Base-by-base conservation (phyloP, 192 early-diverging fungal species). In the Gamsiella multidivaricata region DNA sequence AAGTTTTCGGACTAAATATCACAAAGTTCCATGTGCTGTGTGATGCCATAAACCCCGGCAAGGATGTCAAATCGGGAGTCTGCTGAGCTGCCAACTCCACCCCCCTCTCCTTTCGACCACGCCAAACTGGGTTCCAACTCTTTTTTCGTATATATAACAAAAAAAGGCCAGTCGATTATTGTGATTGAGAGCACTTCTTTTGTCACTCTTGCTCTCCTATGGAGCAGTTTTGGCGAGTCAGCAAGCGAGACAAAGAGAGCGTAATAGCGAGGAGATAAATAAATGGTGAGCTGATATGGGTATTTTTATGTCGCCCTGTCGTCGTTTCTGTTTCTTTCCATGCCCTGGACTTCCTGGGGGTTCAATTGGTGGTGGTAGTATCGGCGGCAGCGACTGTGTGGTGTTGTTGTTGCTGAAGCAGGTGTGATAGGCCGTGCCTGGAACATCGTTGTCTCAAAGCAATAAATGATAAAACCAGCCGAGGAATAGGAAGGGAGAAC, bases 151-250 rank as follows among this genome's bases (percentile, higher is more conserved):
- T 18, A n/a, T n/a, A 18, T 5, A 18, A 9, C 9, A 46, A 36
- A 36, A 36, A 33, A n/a, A 33, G 54, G 43, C 55, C 55, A 37
- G 53, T 56, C 36, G 34, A 39, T 54, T 53, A 46, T 56, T 41
- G 17, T 47, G 55, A 58, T 60, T 69, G 67, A 69, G 67, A 69
- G 69, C 69, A 45, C n/a, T 45, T 70, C 23, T 52, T 52, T 54
- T 37, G 42, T 39, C 55, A 10, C 45, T 43, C 26, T 67, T 23
- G 12, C 28, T 22, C 29, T 20, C 23, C 32, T 47, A 32, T 50
- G 66, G 49, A 58, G 43, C 32, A 15, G 5, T 29, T 46, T 46
- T 10, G 26, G 47, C 59, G 32, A 61, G 59, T 47, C 47, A 54
- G 28, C 54, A 18, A 47, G 5, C 4, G 11, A 20, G 26, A 42